Conservation (phyloP, 495 filamentous ascomycete species). For the Trichoderma orchidacearum region DNA sequence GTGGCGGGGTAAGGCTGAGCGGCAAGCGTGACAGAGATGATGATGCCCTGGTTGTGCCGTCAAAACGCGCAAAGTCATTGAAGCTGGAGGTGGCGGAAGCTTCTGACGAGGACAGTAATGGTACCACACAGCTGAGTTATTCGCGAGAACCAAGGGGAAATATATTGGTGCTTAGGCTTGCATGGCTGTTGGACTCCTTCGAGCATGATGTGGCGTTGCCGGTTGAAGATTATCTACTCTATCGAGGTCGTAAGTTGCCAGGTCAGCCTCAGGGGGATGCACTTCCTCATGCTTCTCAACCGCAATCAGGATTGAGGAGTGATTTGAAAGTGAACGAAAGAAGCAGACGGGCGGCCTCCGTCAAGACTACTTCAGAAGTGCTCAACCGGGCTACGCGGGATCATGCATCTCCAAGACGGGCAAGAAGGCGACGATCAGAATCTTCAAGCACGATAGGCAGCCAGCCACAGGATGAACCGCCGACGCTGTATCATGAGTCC, state of each 20-base stretch:
- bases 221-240: constrained; percentile 49
- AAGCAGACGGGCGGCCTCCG: constrained; percentile 19
- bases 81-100: not conserved
- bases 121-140: not conserved
- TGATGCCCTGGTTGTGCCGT: not conserved
- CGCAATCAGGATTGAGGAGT: no score
- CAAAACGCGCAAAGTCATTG: not conserved
- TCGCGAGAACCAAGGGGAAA: constrained; percentile 7
- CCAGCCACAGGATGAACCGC: not conserved
- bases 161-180: constrained; percentile 57
- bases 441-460: not conserved
- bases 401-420: not conserved
- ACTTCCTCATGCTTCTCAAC: constrained; percentile 5
- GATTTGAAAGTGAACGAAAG: constrained; percentile 14
- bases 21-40: not conserved
- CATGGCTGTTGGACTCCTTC: constrained; percentile 61
- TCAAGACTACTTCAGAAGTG: constrained; percentile 6
- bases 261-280: constrained; percentile 6
- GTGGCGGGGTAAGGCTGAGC: constrained; percentile 3
- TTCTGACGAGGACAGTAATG: not conserved
- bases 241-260: constrained; percentile 35
- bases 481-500: constrained; percentile 43
- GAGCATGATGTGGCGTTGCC: constrained; percentile 38
- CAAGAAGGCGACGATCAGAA: not conserved
- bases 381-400: not conserved